Base-by-base conservation (phyloP, 108 stramenopile genomes). In the Cyclotella atomus region DNA sequence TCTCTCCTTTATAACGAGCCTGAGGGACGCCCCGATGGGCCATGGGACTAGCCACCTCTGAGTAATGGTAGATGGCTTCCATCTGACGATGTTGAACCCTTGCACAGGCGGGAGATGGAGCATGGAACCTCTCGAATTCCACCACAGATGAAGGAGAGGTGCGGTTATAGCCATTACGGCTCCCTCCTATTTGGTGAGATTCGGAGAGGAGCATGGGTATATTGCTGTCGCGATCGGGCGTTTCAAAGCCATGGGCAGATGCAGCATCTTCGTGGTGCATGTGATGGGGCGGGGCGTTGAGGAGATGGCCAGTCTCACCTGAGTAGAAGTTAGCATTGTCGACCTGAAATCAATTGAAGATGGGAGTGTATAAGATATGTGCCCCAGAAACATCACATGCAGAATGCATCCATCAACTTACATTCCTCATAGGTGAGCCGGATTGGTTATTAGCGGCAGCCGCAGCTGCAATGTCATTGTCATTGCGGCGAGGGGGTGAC, bases 91-190 rank as follows among this genome's bases (percentile, higher is more conserved):
- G 12, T 1, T 52, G 52, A 3, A 52, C 23, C 56, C 29, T 29
- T 30, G 16, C 56, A 12, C 28, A 32, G 12, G 5, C 0, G 10
- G 56, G 29, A 57, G 16, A 0, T 0, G 56, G 56, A 32, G 1
- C 29, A n/a, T 30, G 29, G 2, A 57, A 15, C 0, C 56, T 28
- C n/a, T 57, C 56, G 56, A 57, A 57, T 57, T 57, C 56, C 1
- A 57, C 9, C 12, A 57, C 56, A 30, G 56, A 57, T 1, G 56
- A 32, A 30, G 56, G 56, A 19, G 29, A 32, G 28, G 56, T 57
- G 30, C 28, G 56, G 3, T 15, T 12, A 12, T 32, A 30, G 14
- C 14, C 14, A n/a, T n/a, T 15, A 32, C 6, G 56, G 56, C 32
- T 15, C 56, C 1, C 20, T 30, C 29, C 1, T 32, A 32, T 12